Evolutionary conservation across 305 asterid genomes (phyloP).

Genomic region (Fraxinus floribunda): DNA sequence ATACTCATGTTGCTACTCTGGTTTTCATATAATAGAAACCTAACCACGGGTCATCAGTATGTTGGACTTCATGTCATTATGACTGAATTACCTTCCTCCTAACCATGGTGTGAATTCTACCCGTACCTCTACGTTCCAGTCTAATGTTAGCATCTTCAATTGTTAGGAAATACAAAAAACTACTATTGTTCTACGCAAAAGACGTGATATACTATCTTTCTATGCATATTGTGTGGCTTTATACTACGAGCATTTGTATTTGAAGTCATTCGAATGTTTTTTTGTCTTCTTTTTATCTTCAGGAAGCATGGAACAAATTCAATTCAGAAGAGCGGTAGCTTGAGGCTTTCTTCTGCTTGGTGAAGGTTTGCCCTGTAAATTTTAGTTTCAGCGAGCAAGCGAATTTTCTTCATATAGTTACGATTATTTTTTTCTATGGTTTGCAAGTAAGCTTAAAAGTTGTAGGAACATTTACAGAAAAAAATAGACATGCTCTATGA

Average conservation of each 20-base stretch:
- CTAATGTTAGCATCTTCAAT: not conserved
- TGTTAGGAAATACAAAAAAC: not conserved
- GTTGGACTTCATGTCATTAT: not conserved
- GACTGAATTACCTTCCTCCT: not conserved
- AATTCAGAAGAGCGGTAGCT: slow-evolving; percentile 49
- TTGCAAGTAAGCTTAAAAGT: not conserved
- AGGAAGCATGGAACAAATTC: slow-evolving; percentile 65
- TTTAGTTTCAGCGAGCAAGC: slow-evolving; percentile 20
- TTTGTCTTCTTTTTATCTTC: not conserved
- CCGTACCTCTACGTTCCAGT: not conserved
- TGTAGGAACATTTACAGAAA: not conserved
- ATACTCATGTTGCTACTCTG: not conserved
- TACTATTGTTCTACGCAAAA: not conserved
- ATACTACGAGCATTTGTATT: not conserved
- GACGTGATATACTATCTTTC: not conserved
- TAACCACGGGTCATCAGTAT: not conserved
- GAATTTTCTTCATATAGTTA: not conserved
- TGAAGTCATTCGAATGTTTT: not conserved
- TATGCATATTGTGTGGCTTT: not conserved
- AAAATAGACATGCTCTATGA: not conserved
- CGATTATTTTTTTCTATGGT: not conserved
- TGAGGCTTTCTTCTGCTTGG: slow-evolving; percentile 16
- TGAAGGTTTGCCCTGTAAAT: slow-evolving; percentile 22
- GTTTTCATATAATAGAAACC: not conserved
- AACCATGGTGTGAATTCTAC: not conserved